phyloP scores from a whole-genome alignment of 257 asterid species.

The Nicotiana undulata region DNA sequence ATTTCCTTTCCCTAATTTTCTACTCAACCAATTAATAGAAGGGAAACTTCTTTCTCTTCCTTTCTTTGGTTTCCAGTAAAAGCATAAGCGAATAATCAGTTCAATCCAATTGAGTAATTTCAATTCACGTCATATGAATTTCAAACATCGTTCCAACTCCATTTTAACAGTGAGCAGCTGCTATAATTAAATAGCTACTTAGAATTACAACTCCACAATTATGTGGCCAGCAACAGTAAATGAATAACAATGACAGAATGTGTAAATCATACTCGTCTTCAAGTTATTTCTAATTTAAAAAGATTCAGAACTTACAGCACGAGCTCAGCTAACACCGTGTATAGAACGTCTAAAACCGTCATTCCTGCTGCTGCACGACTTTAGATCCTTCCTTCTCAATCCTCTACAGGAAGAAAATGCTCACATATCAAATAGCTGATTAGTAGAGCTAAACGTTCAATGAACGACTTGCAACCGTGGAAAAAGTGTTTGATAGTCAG shows the following conservation, averaged over 20 bases:
- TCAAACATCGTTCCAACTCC: background rate
- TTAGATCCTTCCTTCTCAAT: slow-evolving; percentile 5
- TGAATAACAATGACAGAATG: background rate
- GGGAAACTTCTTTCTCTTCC: background rate
- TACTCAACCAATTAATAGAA: background rate
- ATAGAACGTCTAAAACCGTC: background rate
- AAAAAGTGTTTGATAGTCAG: background rate
- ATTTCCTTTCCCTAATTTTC: background rate
- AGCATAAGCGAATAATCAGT: background rate
- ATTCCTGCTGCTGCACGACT: background rate
- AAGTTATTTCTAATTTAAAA: background rate
- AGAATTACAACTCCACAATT: background rate
- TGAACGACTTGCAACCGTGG: background rate
- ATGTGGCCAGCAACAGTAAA: background rate
- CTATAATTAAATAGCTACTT: background rate
- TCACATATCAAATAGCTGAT: background rate
- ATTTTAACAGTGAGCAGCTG: background rate
- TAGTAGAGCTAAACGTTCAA: background rate
- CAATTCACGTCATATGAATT: background rate
- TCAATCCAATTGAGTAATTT: too few species aligned
- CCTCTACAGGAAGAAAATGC: background rate
- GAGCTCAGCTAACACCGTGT: background rate
- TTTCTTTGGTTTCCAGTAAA: background rate
- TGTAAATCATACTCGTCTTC: background rate
- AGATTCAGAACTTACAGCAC: background rate